Evolutionary conservation across 139 green algal species (phyloP), one percentile per base, ranked within the genome.

Genomic region (Tetradesmus obliquus): DNA sequence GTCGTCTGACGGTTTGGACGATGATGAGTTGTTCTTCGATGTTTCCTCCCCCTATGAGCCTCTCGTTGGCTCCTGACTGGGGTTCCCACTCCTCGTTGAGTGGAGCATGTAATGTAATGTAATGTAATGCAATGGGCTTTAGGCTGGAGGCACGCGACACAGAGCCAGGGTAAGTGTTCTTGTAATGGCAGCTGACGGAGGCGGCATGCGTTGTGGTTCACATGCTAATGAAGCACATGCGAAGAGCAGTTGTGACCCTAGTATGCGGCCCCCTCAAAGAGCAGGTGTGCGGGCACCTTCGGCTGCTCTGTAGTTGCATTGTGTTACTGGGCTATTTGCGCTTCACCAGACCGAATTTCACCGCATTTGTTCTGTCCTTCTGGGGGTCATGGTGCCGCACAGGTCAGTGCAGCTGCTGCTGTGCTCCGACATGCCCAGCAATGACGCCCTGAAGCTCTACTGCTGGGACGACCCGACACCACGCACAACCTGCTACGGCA

Each of bases 321-420:
- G 32, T 45, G 32, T 45, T 45, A 45, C 32, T 45, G 32, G 32
- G 32, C 32, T 45, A 45, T 45, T 45, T 45, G 32, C 32, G 32
- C 32, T 45, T 57, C 15, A 20, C 15, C 51, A 55, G 5, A 9
- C 81, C 15, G 51, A 55, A 20, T 15, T 9, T n/a, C 20, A 55
- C 51, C 45, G 51, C 45, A 2, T n/a, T 79, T 10, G 19, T 88
- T 55, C 8, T 79, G 84, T 10, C 55, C 19, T 88, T 54, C 5
- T 55, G 13, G 15, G 53, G 5, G 53, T 20, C 1, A 74, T 51
- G n/a, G n/a, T 88, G 57, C 10, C 2, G 15, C 69, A 51, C 4
- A 32, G 79, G 5, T 9, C 55, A 0, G 76, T 94, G n/a, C 15
- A 80, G 55, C 60, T 94, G 62, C 71, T 91, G n/a, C 20, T 94